These are phyloP conservation scores for Pseudonectria foliicola DNA, from an alignment of 2,329 filamentous ascomycete species.

Conservation along the genomic window DNA sequence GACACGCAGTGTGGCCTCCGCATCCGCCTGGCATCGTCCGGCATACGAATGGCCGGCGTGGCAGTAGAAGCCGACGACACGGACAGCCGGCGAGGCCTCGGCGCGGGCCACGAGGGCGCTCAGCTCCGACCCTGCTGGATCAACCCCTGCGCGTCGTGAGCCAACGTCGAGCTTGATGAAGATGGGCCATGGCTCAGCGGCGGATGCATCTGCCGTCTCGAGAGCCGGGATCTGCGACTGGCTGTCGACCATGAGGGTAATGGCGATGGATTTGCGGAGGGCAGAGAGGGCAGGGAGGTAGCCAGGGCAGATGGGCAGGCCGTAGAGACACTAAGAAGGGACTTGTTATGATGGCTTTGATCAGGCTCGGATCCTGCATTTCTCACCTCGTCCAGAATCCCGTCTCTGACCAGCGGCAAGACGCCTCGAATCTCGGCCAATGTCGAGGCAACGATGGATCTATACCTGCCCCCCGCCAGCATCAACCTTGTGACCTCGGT, in stretches of 20 bases:
- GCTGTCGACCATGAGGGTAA: slow-evolving; percentile 32
- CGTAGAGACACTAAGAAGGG: slow-evolving; percentile 26
- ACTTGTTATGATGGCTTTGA: neutral
- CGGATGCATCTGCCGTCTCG: slow-evolving; percentile 11
- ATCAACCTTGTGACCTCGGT: slow-evolving; percentile 32
- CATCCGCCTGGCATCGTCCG: slow-evolving; percentile 23
- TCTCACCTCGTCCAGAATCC: slow-evolving; percentile 31
- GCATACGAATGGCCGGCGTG: slow-evolving; percentile 32
- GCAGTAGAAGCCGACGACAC: slow-evolving; percentile 31
- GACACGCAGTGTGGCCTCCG: slow-evolving; percentile 21
- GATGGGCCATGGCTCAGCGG: slow-evolving; percentile 23
- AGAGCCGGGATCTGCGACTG: slow-evolving; percentile 25
- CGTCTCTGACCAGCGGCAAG: slow-evolving; percentile 32
- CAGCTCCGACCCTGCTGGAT: slow-evolving; percentile 19
- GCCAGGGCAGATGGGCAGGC: slow-evolving; percentile 32
- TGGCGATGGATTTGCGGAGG: slow-evolving; percentile 22
- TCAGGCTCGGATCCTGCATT: neutral
- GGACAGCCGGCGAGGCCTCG: slow-evolving; percentile 21
- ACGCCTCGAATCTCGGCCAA: slow-evolving; percentile 32
- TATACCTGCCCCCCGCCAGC: slow-evolving; percentile 30
- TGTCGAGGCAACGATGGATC: slow-evolving; percentile 33
- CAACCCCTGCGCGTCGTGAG: slow-evolving; percentile 27
- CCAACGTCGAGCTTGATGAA: slow-evolving; percentile 33
- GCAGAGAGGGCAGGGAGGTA: slow-evolving; percentile 23
- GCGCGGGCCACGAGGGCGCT: slow-evolving; percentile 20